phyloP scores from a whole-genome alignment of 2,329 filamentous ascomycete genomes.

The Emydomyces testavorans region DNA sequence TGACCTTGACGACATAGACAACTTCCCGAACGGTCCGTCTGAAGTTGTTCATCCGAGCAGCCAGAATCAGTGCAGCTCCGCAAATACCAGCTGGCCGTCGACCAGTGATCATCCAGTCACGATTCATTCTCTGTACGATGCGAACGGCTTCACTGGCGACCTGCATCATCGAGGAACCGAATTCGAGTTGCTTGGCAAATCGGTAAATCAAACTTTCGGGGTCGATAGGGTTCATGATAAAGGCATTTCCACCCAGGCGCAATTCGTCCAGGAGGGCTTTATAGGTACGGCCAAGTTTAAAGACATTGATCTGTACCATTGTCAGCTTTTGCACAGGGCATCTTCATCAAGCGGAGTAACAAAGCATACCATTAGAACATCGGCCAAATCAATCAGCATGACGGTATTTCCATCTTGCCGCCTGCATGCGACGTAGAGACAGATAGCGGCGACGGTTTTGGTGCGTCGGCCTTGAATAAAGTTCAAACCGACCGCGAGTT shows the following conservation, averaged over 20 bases:
- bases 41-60: constrained; percentile 97
- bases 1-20: constrained; percentile 96
- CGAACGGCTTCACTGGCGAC: constrained; percentile 81
- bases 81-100: constrained; percentile 87
- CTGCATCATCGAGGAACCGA: constrained; percentile 65
- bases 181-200: constrained; percentile 85
- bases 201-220: constrained; percentile 84
- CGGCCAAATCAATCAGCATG: constrained; percentile 92
- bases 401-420: constrained; percentile 66
- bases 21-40: constrained; percentile 84
- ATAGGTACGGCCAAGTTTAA: constrained; percentile 80
- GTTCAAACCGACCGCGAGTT: constrained; percentile 60
- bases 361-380: constrained; percentile 49
- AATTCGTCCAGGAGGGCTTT: constrained; percentile 62
- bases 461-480: constrained; percentile 80
- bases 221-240: constrained; percentile 63
- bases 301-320: constrained; percentile 63
- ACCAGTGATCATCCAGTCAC: constrained; percentile 95
- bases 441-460: constrained; percentile 76
- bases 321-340: too few species aligned
- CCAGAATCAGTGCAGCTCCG: constrained; percentile 85
- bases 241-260: constrained; percentile 44
- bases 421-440: constrained; percentile 79
- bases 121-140: constrained; percentile 82
- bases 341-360: too few species aligned